A percentile compares a stretch with the other conserved stretches of the same genome.
Conservation (phyloP, 208 protist genomes). For the Acanthamoeba royreba region DNA sequence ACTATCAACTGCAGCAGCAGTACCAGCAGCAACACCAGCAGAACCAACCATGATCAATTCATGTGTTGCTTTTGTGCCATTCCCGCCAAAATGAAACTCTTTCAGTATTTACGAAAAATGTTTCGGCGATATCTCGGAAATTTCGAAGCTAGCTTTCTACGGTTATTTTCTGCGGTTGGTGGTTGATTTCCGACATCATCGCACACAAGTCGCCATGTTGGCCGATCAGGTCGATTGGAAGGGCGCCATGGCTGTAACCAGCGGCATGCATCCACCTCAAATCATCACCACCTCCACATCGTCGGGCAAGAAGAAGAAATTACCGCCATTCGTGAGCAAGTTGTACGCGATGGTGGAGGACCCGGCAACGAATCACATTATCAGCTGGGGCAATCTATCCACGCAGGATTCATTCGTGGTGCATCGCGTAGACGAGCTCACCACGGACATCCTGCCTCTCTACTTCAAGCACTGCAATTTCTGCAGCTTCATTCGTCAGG, state of each 20-base stretch:
- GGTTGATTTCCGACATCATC: too few species aligned
- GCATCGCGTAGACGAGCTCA: conserved; percentile 36
- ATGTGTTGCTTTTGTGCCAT: neutral
- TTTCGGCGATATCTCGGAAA: too few species aligned
- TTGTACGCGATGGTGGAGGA: conserved; percentile 22
- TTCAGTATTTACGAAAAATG: too few species aligned
- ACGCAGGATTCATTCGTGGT: conserved; percentile 49
- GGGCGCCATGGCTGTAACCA: too few species aligned
- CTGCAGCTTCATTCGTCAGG: conserved; percentile 70
- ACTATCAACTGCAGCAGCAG: neutral
- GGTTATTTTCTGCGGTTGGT: too few species aligned
- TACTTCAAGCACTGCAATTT: conserved; percentile 76
- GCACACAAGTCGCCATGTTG: too few species aligned
- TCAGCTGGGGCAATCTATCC: neutral
- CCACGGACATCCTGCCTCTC: conserved; percentile 52
- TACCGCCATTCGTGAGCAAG: conserved; percentile 37
- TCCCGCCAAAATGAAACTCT: too few species aligned
- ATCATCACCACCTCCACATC: neutral
- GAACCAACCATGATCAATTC: neutral
- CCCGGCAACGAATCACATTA: neutral
- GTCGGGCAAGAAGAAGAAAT: neutral
- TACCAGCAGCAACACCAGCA: neutral
- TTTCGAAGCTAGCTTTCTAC: too few species aligned
- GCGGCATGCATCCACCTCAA: too few species aligned
- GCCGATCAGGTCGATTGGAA: too few species aligned